These are phyloP conservation scores for Heracleum sosnowskyi DNA, from an alignment of 129 eudicot genomes.

Conservation along the genomic window DNA sequence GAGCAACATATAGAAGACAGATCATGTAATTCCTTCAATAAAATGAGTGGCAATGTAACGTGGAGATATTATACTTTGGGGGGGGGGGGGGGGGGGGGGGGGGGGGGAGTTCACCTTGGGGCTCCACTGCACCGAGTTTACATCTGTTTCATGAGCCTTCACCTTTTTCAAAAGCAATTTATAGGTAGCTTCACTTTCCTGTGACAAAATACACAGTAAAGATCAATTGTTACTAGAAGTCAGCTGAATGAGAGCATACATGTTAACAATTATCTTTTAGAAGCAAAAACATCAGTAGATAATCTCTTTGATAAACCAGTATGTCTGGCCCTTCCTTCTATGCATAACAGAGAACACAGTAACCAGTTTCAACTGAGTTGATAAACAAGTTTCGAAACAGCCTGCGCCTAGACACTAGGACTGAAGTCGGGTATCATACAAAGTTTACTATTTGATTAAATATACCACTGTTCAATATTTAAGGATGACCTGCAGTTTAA, in stretches of 20 bases:
- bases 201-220: not conserved
- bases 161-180: constrained; percentile 66
- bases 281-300: not conserved
- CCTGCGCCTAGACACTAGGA: not conserved
- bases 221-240: constrained; percentile 31
- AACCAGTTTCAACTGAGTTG: not conserved
- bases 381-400: not conserved
- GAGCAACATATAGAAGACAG: not conserved
- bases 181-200: not conserved
- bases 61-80: too few species aligned
- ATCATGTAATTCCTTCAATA: not conserved
- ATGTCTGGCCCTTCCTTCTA: not conserved
- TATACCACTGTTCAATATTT: not conserved
- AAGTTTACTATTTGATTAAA: not conserved
- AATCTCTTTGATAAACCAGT: not conserved
- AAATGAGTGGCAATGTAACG: not conserved
- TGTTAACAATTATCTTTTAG: not conserved
- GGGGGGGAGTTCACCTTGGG: not conserved
- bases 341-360: not conserved
- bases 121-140: constrained; percentile 81
- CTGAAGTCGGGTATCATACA: not conserved
- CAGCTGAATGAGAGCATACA: not conserved
- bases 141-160: constrained; percentile 89
- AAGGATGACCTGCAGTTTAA: not conserved
- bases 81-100: not conserved